Evolutionary conservation across 108 stramenopile genomes (phyloP), one percentile per base, ranked within the genome.

Genomic region (Epithemia pelagica): DNA sequence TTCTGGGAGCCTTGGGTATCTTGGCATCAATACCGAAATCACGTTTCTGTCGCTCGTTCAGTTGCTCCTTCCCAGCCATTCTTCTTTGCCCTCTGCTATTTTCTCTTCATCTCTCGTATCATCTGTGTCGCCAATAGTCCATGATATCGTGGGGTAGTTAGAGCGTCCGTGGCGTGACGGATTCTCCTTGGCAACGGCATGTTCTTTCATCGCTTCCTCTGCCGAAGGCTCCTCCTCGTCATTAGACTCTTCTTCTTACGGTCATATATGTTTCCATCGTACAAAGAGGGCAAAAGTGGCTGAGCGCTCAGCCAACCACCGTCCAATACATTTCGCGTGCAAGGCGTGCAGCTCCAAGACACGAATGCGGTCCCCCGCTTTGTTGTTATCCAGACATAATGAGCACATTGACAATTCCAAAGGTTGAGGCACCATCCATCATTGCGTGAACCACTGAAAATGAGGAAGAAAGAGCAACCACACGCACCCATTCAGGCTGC

Each of bases 311-410:
- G 82, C 65, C 52, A 92, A 71, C 91, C 91, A 92, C 25, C 65
- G 65, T 10, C 79, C 75, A 32, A 92, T 82, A 72, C 91, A 92
- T 1, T 76, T 72, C 46, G 64, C 2, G 33, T 70, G 69, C 25
- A 70, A 70, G 0, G 69, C 67, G 61, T 92, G 91, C 1, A 84
- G 85, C 5, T 46, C 37, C 56, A 92, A 61, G 30, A 69, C 30
- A 30, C 85, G 84, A 2, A 86, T 53, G 67, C 66, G 55, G 19
- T 82, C 74, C 3, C 74, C 81, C 10, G 62, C 32, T 33, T 68
- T 67, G 66, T 84, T 89, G 23, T 92, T 88, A 29, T 84, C 86
- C 21, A 92, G 64, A 65, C 91, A 92, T 30, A 92, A 82, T 23
- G 85, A 71, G 66, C 91, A 92, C 33, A 71, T 54, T 21, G 24